Conservation (phyloP, 352 stramenopile species). For the Pythium brachiatum region DNA sequence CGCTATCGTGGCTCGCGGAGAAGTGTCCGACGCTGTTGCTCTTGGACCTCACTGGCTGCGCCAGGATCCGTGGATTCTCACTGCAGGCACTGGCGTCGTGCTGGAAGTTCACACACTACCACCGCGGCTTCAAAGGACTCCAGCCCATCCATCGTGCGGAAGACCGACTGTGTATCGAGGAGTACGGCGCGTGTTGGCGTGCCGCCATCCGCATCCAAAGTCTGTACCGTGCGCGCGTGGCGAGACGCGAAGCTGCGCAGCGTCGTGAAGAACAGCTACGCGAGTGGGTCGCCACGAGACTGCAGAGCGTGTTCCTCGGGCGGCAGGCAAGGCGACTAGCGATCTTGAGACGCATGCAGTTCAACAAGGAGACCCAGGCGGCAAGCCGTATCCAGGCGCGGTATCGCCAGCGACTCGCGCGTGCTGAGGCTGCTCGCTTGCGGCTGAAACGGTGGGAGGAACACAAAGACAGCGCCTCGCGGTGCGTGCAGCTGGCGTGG, state of each 20-base stretch:
- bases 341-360: constrained; percentile 41
- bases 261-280: constrained; percentile 51
- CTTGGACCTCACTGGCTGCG: constrained; percentile 61
- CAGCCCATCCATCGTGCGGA: constrained; percentile 64
- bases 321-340: constrained; percentile 50
- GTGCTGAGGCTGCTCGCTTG: constrained; percentile 11
- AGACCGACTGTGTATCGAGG: constrained; percentile 83
- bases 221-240: constrained; percentile 56
- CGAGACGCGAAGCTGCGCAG: constrained; percentile 33
- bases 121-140: constrained; percentile 70
- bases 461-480: constrained; percentile 26
- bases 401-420: constrained; percentile 37
- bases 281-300: constrained; percentile 46
- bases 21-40: constrained; percentile 57
- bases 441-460: constrained; percentile 20
- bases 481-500: constrained; percentile 46
- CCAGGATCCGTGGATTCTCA: constrained; percentile 42
- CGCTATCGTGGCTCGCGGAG: constrained; percentile 85
- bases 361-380: constrained; percentile 53
- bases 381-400: constrained; percentile 54
- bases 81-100: constrained; percentile 49
- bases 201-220: constrained; percentile 66
- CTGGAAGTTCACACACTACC: constrained; percentile 62
- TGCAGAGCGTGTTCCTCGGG: constrained; percentile 69
- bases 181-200: constrained; percentile 78